Evolutionary conservation across 2,329 filamentous ascomycete genomes (phyloP), one percentile per base, ranked within the genome.

Genomic region (Apiospora koreana): DNA sequence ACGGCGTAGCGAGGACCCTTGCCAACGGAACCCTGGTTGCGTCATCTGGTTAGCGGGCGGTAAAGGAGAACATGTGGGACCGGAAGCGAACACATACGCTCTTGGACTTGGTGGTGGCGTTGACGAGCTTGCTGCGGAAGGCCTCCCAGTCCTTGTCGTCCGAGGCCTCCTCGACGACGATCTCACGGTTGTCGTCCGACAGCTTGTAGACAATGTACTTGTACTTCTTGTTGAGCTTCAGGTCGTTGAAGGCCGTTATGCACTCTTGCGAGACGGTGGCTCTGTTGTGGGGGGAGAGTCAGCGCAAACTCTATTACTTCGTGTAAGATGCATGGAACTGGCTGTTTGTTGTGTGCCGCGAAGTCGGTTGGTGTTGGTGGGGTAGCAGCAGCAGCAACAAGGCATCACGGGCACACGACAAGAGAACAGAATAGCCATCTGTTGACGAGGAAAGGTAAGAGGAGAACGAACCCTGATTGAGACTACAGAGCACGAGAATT

Each of bases 161-260:
- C 71, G 90, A 92, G 69, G 89, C 87, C 81, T 93, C 90, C 83
- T 95, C 93, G 77, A 96, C 89, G 71, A 93, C 91, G 80, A 96
- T 94, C 84, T 94, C 83, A 84, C 92, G 94, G 88, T 91, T 90
- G 86, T 94, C 88, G 83, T 95, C 92, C 75, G 91, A 92, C 81
- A 96, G 90, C 88, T 94, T 94, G 91, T 89, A 95, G 87, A 96
- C 90, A 85, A 96, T 92, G 88, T 89, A 97, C 85, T 94, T 95
- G 86, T 90, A 87, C 86, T 89, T 90, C 85, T 94, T 94, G 83
- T 84, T 87, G 77, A 94, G 90, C 89, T 95, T 95, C 75, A 95
- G 88, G 76, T 95, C 91, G 83, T 95, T 94, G 88, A 92, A 95
- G 72, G 85, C 83, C 75, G 81, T 81, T 80, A 90, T 89, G 88